These are phyloP conservation scores for Phytophthora litchii DNA, from an alignment of 352 stramenopile species.

Conservation along the genomic window DNA sequence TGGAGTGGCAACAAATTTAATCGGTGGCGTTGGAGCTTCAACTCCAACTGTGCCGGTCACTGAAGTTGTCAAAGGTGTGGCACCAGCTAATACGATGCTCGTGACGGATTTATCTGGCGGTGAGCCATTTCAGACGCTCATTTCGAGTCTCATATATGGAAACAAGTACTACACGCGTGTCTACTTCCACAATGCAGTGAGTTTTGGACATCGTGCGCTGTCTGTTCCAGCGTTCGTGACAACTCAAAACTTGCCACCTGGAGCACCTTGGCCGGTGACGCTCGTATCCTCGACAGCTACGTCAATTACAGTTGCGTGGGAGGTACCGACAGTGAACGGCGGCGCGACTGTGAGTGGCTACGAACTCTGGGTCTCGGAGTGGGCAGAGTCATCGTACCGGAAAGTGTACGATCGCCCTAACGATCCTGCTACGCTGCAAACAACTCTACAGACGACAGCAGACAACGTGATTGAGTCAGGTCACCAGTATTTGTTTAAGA, in stretches of 20 bases:
- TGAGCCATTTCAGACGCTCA: slow-evolving; percentile 63
- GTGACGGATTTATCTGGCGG: slow-evolving; percentile 81
- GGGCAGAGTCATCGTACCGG: slow-evolving; percentile 78
- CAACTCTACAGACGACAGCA: slow-evolving; percentile 74
- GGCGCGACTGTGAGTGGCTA: slow-evolving; percentile 94
- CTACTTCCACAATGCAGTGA: slow-evolving; percentile 89
- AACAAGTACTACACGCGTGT: slow-evolving; percentile 92
- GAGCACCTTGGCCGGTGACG: slow-evolving; percentile 80
- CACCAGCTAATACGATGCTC: slow-evolving; percentile 48
- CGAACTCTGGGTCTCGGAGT: slow-evolving; percentile 96
- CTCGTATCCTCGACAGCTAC: slow-evolving; percentile 89
- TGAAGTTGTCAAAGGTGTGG: slow-evolving; percentile 63
- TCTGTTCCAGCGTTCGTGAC: slow-evolving; percentile 79
- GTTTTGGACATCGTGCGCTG: slow-evolving; percentile 76
- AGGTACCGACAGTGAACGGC: slow-evolving; percentile 89
- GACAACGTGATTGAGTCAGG: slow-evolving; percentile 92
- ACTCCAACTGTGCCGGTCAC: slow-evolving; percentile 51
- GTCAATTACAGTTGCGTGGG: slow-evolving; percentile 93
- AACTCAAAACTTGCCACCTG: slow-evolving; percentile 90
- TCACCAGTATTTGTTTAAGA: slow-evolving; percentile 93
- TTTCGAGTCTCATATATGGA: slow-evolving; percentile 84
- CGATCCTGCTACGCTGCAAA: slow-evolving; percentile 63
- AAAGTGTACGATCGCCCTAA: slow-evolving; percentile 96
- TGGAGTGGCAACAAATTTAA: slow-evolving; percentile 45
- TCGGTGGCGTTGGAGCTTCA: slow-evolving; percentile 43